A percentile compares a stretch with the other conserved stretches of the same genome.
These are phyloP conservation scores for Aphanomyces cochlioides DNA, from an alignment of 352 stramenopile genomes.

Conservation along the genomic window DNA sequence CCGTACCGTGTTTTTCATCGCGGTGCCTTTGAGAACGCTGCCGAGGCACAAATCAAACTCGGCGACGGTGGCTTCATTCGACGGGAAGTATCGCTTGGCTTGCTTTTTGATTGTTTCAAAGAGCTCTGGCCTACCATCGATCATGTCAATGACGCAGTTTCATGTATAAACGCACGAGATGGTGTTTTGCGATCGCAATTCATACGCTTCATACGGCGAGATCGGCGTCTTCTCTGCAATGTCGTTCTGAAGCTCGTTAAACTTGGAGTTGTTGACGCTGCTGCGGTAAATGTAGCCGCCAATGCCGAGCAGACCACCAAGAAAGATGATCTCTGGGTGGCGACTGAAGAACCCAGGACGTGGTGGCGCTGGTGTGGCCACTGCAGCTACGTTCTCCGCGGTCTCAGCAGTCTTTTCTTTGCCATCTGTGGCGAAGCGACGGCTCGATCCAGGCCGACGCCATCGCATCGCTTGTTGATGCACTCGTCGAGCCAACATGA, in stretches of 20 bases:
- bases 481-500: not conserved
- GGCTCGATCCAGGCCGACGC: not conserved
- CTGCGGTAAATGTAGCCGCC: conserved; percentile 69
- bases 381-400: not conserved
- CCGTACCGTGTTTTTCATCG: conserved; percentile 19
- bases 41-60: conserved; percentile 28
- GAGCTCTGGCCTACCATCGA: conserved; percentile 13
- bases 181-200: conserved; percentile 72
- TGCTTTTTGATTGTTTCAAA: conserved; percentile 12
- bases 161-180: conserved; percentile 51
- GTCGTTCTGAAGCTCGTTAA: conserved; percentile 61
- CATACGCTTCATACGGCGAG: conserved; percentile 81
- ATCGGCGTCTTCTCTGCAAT: conserved; percentile 73
- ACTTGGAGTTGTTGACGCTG: conserved; percentile 73
- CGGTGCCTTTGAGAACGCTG: conserved; percentile 14
- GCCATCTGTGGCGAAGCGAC: not conserved
- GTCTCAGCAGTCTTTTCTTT: not conserved
- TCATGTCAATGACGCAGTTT: not conserved
- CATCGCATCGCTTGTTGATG: not conserved
- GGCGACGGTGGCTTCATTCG: conserved; percentile 21
- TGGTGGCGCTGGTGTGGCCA: not conserved
- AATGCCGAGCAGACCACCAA: conserved; percentile 63
- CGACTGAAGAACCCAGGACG: conserved; percentile 76
- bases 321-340: conserved; percentile 73
- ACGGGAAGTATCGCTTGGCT: conserved; percentile 23